Base-by-base conservation (phyloP, 2,329 filamentous ascomycete species). In the Hymenoscyphus infarciens region DNA sequence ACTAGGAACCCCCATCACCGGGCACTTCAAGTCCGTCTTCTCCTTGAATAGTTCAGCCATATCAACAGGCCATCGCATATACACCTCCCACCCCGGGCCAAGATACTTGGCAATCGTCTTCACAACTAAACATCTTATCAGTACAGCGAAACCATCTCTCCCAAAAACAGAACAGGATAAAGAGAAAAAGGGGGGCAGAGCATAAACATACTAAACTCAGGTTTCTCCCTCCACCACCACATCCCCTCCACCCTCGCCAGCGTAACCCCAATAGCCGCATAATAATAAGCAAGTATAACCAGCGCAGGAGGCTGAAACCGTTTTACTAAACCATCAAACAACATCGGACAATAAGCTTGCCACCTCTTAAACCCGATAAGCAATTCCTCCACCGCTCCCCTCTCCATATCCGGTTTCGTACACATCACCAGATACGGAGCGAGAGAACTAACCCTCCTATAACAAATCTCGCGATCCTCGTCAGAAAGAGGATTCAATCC, bases 161-260 rank as follows among this genome's bases (percentile, higher is more conserved):
- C 10, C 33, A 35, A 35, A 35, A 35, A 11, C 33, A 35, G 10
- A 11, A 35, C 33, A 38, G 22, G 5, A 33, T n/a, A 16, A 29
- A 16, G 33, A 8, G 10, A 35, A n/a, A 42, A 33, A 13, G 33
- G 22, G 19, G 6, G 25, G 5, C 27, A 45, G 10, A 7, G 7
- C 5, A 31, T 4, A 19, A 31, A 49, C 35, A n/a, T 56, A 61
- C 59, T 68, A 54, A 64, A 68, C 13, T 27, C 60, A n/a, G 64
- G 67, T 45, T 67, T 67, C 25, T 67, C 63, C 54, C 63, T 61
- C 67, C 67, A 68, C 65, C 66, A 68, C 64, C 64, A 66, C 11
- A 57, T 59, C 3, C 49, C 57, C 52, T 58, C 59, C 33, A 56
- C 59, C n/a, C 62, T 65, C 29, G 59, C 60, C 16, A 66, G 33